phyloP scores from a whole-genome alignment of 306 rosid species.

The Cucurbita ficifolia region DNA sequence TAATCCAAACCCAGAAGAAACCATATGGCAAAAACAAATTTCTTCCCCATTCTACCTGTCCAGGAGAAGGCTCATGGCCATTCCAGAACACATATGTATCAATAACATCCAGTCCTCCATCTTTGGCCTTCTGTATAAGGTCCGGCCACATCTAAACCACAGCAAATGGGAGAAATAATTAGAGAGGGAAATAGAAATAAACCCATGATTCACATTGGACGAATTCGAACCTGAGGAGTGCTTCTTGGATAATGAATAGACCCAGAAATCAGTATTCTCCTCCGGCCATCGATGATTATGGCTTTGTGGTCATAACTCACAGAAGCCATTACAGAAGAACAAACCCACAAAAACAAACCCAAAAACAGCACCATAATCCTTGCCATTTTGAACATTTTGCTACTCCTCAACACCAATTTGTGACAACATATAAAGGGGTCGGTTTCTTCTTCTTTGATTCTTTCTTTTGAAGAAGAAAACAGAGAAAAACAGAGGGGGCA shows the following conservation, averaged over 20 bases:
- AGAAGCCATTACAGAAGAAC: conserved; percentile 30
- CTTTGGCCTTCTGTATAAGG: conserved; percentile 82
- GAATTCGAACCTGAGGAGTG: conserved; percentile 52
- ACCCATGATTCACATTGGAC: conserved; percentile 14
- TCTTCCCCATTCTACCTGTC: conserved; percentile 34
- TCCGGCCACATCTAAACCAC: conserved; percentile 66
- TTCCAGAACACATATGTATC: conserved; percentile 94
- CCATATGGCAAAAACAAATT: background rate
- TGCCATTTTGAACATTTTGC: conserved; percentile 3
- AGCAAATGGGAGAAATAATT: background rate
- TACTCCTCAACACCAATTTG: conserved; percentile 14
- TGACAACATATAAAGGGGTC: background rate
- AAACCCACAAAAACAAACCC: conserved; percentile 18
- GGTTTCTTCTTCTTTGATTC: background rate
- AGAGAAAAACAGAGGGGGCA: background rate
- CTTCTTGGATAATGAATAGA: conserved; percentile 97
- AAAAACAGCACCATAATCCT: conserved; percentile 6
- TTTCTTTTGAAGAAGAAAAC: background rate
- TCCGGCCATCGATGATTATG: conserved; percentile 43
- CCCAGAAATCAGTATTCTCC: conserved; percentile 67
- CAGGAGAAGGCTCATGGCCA: conserved; percentile 84
- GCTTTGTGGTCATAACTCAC: conserved; percentile 67
- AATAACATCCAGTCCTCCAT: conserved; percentile 88
- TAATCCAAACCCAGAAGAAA: background rate
- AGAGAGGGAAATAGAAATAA: background rate